Base-by-base conservation (phyloP, 1,139 yeast genomes). In the Yamadazyma aaseri region DNA sequence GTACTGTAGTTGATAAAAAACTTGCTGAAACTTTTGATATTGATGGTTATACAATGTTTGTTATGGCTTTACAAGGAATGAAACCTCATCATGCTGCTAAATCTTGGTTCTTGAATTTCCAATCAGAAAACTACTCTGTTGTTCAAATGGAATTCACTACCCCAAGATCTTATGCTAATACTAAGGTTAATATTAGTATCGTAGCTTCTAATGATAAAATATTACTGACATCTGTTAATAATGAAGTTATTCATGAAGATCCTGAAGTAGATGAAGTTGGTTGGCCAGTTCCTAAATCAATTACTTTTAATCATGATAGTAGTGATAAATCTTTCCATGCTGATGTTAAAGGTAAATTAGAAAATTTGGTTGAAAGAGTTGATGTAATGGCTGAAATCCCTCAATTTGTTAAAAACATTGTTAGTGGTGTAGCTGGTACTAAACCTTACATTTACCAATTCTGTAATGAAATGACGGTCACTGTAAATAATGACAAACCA, bases 21-120 rank as follows among this genome's bases (percentile, higher is more conserved):
- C 26, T 27, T 20, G 37, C 20, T 23, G 48, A 50, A 36, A 41
- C 45, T 38, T 40, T 53, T 36, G 61, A 61, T 15, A 58, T 78
- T 35, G 67, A 74, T 24, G 87, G 86, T 28, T 65, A 53, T 37
- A 79, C 87, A 37, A 84, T 90, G 95, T 89, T 81, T 57, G 96
- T 92, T 32, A 84, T 86, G 95, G 98, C 98, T n/a, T 65, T 89
- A 49, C 98, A 92, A 67, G 97, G 97, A 42, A 90, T 92, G 97
- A 92, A 92, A 63, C 98, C 98, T 10, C 97, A 92, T 60, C 98
- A 92, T 61, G 97, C 97, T 22, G 98, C 98, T 38, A 86, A 95
- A 45, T 65, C 89, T 16, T 92, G 98, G 98, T 92, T 92, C 59
- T 64, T 86, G 47, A 86, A 86, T 62, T 90, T 86, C 73, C 96